Evolutionary conservation across 257 asterid species (phyloP).

Genomic region (Nyctanthes arbortristis): DNA sequence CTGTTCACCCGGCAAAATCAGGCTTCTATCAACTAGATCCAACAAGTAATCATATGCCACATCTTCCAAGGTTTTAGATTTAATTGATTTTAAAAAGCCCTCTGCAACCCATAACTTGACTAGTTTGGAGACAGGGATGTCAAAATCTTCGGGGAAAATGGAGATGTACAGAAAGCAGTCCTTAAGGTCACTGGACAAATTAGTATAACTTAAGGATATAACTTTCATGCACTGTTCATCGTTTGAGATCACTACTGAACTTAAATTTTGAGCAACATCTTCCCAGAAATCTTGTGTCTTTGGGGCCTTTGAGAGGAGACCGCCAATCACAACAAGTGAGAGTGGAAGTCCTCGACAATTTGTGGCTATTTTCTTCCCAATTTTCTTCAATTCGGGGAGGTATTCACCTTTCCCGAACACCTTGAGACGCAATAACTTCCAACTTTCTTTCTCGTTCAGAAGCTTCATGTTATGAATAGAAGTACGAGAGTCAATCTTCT

Average conservation of each 20-base stretch:
- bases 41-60: no score
- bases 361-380: no score
- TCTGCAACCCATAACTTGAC: slow-evolving; percentile 23
- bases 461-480: neutral
- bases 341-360: no score
- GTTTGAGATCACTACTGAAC: no score
- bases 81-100: slow-evolving; percentile 10
- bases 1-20: slow-evolving; percentile 5
- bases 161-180: slow-evolving; percentile 17
- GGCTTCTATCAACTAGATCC: slow-evolving; percentile 22
- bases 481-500: neutral
- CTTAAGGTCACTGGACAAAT: slow-evolving; percentile 21
- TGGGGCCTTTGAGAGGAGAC: slow-evolving; percentile 6
- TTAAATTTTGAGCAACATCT: slow-evolving; percentile 4
- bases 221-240: slow-evolving; percentile 6
- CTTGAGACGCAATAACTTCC: no score
- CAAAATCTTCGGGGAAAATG: no score
- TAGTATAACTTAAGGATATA: slow-evolving; percentile 24
- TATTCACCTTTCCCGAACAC: no score
- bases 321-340: slow-evolving; percentile 19
- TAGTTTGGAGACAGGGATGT: slow-evolving; percentile 12
- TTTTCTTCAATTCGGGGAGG: no score
- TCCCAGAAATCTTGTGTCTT: neutral
- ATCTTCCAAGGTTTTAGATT: slow-evolving; percentile 3
- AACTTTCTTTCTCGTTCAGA: slow-evolving; percentile 1